Evolutionary conservation across 805 yeast genomes (phyloP), one percentile per base, ranked within the genome.

Genomic region (Yarrowia bubula): DNA sequence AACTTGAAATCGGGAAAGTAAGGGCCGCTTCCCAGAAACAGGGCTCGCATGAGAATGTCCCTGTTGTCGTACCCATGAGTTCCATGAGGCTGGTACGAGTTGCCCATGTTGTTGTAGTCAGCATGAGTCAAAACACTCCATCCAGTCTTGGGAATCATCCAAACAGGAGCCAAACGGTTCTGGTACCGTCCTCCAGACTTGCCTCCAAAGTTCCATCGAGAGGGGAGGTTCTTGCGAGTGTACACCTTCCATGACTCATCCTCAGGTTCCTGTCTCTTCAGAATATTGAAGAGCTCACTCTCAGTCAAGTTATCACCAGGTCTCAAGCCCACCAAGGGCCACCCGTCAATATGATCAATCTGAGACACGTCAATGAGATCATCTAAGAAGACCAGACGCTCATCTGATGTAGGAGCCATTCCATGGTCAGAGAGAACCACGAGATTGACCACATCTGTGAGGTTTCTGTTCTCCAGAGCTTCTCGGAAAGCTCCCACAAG

Each of bases 351-450:
- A 70, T 86, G 85, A 66, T 85, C 86, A 53, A 89, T 80, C 66
- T 80, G 78, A 1, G 74, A 70, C 67, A 82, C 67, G 70, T 85
- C 85, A 10, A 90, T 75, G 15, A 90, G 67, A 68, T 91, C 95
- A 73, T 91, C 97, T 67, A 92, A 75, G 67, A 84, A 84, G 1
- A 92, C 76, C 10, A 90, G 74, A 67, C 96, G 77, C 11, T 86
- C 83, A 68, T 86, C 83, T 0, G 90, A 82, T 1, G 96, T 88
- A 7, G 96, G 93, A 0, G 96, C 87, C 96, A 91, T 92, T 10
- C 97, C 97, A 73, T 92, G 97, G 74, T 92, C 97, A 50, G 96
- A 89, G 3, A 92, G 88, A 47, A 92, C 77, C 0, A 93, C 76
- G 18, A 92, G 75, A 73, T 93, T 92, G 17, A 88, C 89, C 46